phyloP scores from a whole-genome alignment of 2,329 filamentous ascomycete genomes.

The Lasiodiplodia citricola region DNA sequence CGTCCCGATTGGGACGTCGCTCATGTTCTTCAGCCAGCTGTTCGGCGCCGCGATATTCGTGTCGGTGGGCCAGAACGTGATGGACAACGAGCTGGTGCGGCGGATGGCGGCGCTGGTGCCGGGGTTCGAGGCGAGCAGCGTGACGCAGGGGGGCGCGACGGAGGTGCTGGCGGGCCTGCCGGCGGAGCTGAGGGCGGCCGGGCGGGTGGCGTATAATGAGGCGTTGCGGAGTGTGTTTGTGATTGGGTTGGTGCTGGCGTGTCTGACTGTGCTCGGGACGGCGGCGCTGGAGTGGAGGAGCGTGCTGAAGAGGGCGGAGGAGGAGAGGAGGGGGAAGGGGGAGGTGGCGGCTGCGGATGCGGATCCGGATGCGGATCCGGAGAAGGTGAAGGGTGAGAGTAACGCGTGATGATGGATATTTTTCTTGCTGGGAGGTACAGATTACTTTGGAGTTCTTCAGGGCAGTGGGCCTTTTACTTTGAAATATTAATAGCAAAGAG shows the following conservation, averaged over 20 bases:
- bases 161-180: background rate
- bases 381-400: too few species aligned
- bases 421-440: too few species aligned
- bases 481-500: too few species aligned
- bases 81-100: constrained; percentile 43
- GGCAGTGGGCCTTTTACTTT: too few species aligned
- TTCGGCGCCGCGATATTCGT: constrained; percentile 48
- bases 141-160: background rate
- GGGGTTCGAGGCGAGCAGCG: constrained; percentile 32
- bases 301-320: background rate
- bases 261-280: background rate
- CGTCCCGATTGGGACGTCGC: constrained; percentile 32
- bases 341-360: background rate
- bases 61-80: constrained; percentile 48
- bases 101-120: constrained; percentile 36
- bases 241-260: background rate
- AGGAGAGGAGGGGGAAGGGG: background rate
- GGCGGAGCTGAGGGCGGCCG: background rate
- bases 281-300: background rate
- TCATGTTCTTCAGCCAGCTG: constrained; percentile 52
- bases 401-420: too few species aligned
- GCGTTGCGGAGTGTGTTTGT: background rate
- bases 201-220: background rate
- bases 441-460: too few species aligned
- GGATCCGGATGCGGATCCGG: too few species aligned